These are phyloP conservation scores for Colletotrichum tabaci DNA, from an alignment of 2,329 filamentous ascomycete genomes.

Conservation along the genomic window DNA sequence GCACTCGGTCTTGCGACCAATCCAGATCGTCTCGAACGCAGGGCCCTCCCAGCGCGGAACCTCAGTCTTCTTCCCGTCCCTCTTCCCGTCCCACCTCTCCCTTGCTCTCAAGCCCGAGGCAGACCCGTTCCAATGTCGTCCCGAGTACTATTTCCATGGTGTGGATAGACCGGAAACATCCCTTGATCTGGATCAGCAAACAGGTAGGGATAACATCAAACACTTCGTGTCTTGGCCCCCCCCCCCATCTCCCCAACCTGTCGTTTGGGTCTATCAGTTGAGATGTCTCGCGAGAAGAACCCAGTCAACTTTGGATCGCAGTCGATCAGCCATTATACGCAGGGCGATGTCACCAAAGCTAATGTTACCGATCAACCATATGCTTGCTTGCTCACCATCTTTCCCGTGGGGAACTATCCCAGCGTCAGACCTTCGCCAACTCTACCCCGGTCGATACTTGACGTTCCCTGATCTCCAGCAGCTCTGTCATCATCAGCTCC, in stretches of 20 bases:
- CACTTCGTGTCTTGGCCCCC: constrained; percentile 11
- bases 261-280: not conserved
- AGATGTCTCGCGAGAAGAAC: not conserved
- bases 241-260: not conserved
- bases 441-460: constrained; percentile 4
- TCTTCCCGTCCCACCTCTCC: not conserved
- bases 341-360: not conserved
- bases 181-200: not conserved
- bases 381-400: constrained; percentile 6
- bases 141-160: not conserved
- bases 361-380: not conserved
- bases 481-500: constrained; percentile 3
- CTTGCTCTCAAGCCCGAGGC: constrained; percentile 6
- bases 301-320: not conserved
- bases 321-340: not conserved
- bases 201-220: constrained; percentile 1
- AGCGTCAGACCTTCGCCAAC: not conserved
- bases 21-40: not conserved
- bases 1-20: not conserved
- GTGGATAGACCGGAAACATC: not conserved
- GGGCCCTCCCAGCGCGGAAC: not conserved
- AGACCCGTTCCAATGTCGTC: not conserved
- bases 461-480: not conserved
- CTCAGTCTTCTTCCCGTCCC: not conserved
- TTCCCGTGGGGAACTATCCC: constrained; percentile 4